Evolutionary conservation across 768 basidiomycete genomes (phyloP).

Genomic region (Tricholoma terreum): DNA sequence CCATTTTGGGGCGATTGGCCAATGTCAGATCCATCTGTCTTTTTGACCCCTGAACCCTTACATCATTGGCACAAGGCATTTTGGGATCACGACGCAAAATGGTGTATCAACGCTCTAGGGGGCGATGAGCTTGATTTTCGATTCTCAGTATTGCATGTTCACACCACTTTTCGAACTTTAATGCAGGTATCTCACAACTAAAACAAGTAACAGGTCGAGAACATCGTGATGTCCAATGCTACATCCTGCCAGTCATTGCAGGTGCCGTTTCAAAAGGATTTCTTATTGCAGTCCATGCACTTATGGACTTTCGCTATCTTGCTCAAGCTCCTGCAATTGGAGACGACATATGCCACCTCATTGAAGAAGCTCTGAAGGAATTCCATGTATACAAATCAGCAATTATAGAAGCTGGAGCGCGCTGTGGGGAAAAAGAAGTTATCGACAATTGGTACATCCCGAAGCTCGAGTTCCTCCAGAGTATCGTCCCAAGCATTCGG

Average conservation of each 20-base stretch:
- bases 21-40: too few species aligned
- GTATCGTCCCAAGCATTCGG: slow-evolving; percentile 14
- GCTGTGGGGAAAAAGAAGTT: background rate
- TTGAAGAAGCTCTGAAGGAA: background rate
- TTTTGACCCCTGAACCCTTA: too few species aligned
- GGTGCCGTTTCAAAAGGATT: background rate
- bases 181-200: too few species aligned
- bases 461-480: slow-evolving; percentile 30
- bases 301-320: slow-evolving; percentile 19
- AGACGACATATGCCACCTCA: background rate
- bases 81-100: slow-evolving; percentile 4
- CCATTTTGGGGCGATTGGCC: too few species aligned
- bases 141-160: slow-evolving; percentile 5
- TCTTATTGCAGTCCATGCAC: background rate
- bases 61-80: too few species aligned
- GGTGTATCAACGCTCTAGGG: slow-evolving; percentile 20
- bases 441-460: slow-evolving; percentile 4
- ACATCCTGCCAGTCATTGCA: slow-evolving; percentile 2
- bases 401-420: background rate
- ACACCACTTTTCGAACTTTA: too few species aligned
- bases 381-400: background rate
- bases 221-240: slow-evolving; percentile 28
- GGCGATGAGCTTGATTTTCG: slow-evolving; percentile 22
- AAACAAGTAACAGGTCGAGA: too few species aligned
- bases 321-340: background rate